Conservation (phyloP, 768 basidiomycete genomes). For the Boletus coccyginus region DNA sequence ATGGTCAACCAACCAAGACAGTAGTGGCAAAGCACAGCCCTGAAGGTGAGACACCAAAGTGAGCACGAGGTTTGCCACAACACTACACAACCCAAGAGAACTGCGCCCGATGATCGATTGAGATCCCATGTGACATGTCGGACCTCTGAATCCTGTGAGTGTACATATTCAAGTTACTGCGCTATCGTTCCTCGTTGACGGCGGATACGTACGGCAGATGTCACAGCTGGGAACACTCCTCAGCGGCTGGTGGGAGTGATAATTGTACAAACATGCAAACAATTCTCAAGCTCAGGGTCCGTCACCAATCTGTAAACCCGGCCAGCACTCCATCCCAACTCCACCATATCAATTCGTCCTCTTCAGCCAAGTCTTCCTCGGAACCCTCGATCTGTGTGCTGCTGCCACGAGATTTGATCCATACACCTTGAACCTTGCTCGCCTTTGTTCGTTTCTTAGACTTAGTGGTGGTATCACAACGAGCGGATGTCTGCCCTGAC, state of each 20-base stretch:
- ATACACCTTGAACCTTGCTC: conserved; percentile 38
- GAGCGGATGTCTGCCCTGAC: conserved; percentile 8
- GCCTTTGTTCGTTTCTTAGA: conserved; percentile 32
- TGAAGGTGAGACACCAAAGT: no score
- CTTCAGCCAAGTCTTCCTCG: conserved; percentile 31
- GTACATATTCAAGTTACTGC: neutral
- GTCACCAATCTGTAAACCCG: conserved; percentile 48
- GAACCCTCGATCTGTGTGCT: neutral
- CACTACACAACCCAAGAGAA: neutral
- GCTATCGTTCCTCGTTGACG: neutral
- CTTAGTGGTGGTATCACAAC: conserved; percentile 19
- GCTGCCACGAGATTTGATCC: conserved; percentile 31
- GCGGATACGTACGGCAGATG: no score
- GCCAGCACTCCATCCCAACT: conserved; percentile 46
- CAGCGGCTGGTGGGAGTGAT: neutral
- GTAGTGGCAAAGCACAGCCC: no score
- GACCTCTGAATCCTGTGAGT: no score
- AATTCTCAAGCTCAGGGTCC: neutral
- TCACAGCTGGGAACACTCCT: neutral
- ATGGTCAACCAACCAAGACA: neutral
- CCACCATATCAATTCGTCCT: conserved; percentile 53
- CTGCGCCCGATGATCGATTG: no score
- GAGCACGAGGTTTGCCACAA: no score
- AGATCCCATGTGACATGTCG: no score
- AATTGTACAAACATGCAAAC: neutral